Evolutionary conservation across 768 basidiomycete species (phyloP), one percentile per base, ranked within the genome.

Genomic region (Trametes sanguinea): DNA sequence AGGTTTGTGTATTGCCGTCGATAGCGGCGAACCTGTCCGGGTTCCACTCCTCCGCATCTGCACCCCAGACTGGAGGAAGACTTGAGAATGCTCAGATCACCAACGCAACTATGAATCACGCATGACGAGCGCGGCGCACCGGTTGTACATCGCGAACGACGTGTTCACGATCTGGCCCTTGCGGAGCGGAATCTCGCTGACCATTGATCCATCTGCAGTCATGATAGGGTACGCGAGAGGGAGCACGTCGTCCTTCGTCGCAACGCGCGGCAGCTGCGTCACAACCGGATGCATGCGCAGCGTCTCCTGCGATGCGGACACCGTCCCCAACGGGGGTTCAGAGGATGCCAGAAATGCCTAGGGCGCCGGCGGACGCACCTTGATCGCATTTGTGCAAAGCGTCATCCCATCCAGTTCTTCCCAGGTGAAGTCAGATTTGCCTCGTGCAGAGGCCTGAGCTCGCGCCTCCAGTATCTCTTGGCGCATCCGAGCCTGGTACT

Each of bases 161-260:
- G 57, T 40, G 11, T 46, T 4, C 1, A 65, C 29, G 17, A 29
- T 11, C 39, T 60, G 58, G 6, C 63, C 63, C 11, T 50, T 52
- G 17, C 27, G 35, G 13, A 65, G 35, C 3, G 63, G 63, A 9
- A 65, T 35, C 44, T 57, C 63, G 5, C 29, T 56, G 32, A 65
- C 43, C 2, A 22, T 30, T 39, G 57, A 22, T 3, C 51, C 55
- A 10, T 11, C 40, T 30, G 48, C 30, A 16, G 48, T 22, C 0
- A 51, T 42, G 8, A 65, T 45, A 1, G 63, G 63, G 50, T 64
- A 29, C 6, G 65, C 46, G 35, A 71, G 57, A 1, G 70, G 70
- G 30, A 71, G 62, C 22, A 68, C 54, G 22, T 71, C 68, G 47
- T 71, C 70, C 33, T 64, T 62, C 14, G 46, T 59, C 1, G 69